Evolutionary conservation across 2,329 filamentous ascomycete genomes (phyloP), one percentile per base, ranked within the genome.

Genomic region (Colletotrichum agaves): DNA sequence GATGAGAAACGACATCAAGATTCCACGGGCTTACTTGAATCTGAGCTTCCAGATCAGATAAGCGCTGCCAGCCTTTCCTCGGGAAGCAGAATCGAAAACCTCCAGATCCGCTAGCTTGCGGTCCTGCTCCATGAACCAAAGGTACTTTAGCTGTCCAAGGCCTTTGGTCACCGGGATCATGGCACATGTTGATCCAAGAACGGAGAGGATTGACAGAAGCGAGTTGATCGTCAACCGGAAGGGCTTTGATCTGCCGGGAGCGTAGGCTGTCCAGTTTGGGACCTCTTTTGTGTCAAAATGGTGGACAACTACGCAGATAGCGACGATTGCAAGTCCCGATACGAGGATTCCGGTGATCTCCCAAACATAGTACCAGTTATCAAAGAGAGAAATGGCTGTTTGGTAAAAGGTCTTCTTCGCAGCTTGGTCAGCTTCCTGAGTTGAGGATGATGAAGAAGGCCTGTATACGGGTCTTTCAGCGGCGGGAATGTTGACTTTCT

Each of bases 81-180:
- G 52, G 1, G 64, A 62, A 17, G 59, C 64, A 13, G 64, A 63
- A 47, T 67, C 59, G 11, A 67, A 67, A 5, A 55, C 55, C 27
- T 67, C 60, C 6, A 67, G 44, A 37, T 67, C 64, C 10, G 64
- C 64, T 6, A 67, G 53, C 15, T 31, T 62, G 15, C 64, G 58
- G 10, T 63, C 60, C 21, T 67, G 50, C 11, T 67, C 59, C 59
- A 63, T 58, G 27, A 67, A 63, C 59, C 59, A 67, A 3, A 67
- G 52, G 31, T 67, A 67, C 21, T 67, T 63, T 15, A 67, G 37
- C 47, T 67, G 64, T 2, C 49, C 58, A 5, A 67, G 44, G n/a
- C 59, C 53, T 23, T 61, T 61, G 3, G 57, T 63, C 11, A 67
- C 60, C 15, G 64, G 53, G 6, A 67, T 67, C 59, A 67, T 63